These are phyloP conservation scores for Zychaea mexicana DNA, from an alignment of 371 early-diverging fungal species.

Conservation along the genomic window DNA sequence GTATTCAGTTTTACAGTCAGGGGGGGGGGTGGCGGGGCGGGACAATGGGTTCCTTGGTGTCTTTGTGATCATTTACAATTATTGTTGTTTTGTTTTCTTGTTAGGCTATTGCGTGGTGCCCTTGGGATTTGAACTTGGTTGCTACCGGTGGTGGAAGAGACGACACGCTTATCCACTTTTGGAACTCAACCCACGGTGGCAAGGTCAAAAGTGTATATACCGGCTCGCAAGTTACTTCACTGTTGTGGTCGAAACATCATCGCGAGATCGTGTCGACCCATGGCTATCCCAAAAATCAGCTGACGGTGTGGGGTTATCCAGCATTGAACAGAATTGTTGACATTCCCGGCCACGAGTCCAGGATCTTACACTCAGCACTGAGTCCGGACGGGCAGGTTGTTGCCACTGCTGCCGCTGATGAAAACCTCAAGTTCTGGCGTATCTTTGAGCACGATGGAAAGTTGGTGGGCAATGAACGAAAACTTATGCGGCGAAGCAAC, in stretches of 20 bases:
- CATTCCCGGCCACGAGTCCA: slow-evolving; percentile 84
- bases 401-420: slow-evolving; percentile 94
- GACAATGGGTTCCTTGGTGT: no score
- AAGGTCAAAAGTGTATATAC: slow-evolving; percentile 75
- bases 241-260: slow-evolving; percentile 91
- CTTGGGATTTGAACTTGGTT: slow-evolving; percentile 91
- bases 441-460: slow-evolving; percentile 64
- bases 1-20: no score
- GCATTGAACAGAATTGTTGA: slow-evolving; percentile 76
- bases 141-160: slow-evolving; percentile 97
- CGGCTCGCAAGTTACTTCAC: slow-evolving; percentile 94
- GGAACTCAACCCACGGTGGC: slow-evolving; percentile 86
- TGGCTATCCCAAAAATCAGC: slow-evolving; percentile 87
- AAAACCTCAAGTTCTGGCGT: slow-evolving; percentile 98
- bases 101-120: slow-evolving; percentile 99
- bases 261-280: slow-evolving; percentile 95
- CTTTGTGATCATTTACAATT: not conserved
- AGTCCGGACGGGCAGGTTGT: slow-evolving; percentile 94
- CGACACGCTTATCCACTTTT: slow-evolving; percentile 93
- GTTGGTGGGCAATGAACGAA: not conserved
- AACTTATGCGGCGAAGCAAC: slow-evolving; percentile 15
- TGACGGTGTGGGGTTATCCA: slow-evolving; percentile 93
- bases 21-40: no score
- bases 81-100: not conserved
- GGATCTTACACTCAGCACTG: slow-evolving; percentile 89